Evolutionary conservation across 805 yeast genomes (phyloP), one percentile per base, ranked within the genome.

Genomic region (Candida schatavii): DNA sequence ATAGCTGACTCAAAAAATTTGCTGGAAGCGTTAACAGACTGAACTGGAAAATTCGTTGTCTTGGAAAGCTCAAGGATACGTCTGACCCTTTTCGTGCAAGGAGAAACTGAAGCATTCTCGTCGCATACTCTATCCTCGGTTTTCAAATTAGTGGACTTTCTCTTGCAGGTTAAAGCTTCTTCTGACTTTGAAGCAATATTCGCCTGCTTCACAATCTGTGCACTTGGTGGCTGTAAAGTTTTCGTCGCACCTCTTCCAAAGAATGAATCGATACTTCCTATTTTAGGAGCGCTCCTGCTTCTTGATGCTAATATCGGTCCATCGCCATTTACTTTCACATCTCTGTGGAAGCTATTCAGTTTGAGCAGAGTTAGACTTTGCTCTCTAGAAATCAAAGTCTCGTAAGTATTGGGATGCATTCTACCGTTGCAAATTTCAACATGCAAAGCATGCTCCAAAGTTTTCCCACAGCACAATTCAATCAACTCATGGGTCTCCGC

Each of bases 371-470:
- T 35, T 34, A 72, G 46, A 37, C 56, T 55, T 37, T 59, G 66
- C 44, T 79, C 84, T 48, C 84, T 63, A 2, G 82, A 64, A 0
- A 68, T 45, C 25, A 83, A 61, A 1, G 61, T 58, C 35, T 61
- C 55, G 46, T 77, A 78, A 1, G 79, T 69, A 41, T 75, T 69
- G 1, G 97, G 97, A 57, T 83, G 78, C 7, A 85, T 50, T 5
- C 70, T 73, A 1, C 95, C 97, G 14, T 47, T 48, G 7, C 95
- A 86, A 17, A 89, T 71, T 32, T 63, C 61, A 0, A 47, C 47
- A 50, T 86, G 90, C 7, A 77, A 49, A 1, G 70, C 72, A 25
- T 69, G 64, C 32, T 73, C 71, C 23, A 68, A 53, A 6, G 68
- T 54, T 15, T 56, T 48, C 0, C 83, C 83, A 40, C 81, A 74